Base-by-base conservation (phyloP, 192 early-diverging fungal genomes). In the Thoreauomyces humboldtii region DNA sequence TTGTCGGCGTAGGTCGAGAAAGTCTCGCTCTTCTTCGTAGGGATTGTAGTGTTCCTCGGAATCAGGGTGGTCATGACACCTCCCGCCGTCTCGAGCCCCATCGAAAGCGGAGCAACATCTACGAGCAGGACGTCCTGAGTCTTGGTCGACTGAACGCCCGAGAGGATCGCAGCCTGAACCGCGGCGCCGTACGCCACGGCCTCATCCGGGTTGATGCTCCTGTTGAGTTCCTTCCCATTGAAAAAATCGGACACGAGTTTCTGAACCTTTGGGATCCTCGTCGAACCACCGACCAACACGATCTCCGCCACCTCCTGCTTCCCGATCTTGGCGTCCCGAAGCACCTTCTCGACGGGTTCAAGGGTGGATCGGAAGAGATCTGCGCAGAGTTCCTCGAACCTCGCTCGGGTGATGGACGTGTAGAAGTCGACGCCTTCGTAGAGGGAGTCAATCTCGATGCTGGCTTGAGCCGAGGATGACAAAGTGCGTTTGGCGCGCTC, bases 1-100 rank as follows among this genome's bases (percentile, higher is more conserved):
- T 95, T 97, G 81, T 97, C 95, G 73, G 83, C 81, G 81, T 88
- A 92, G 59, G 95, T 97, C 46, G 95, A 97, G 84, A 95, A 97
- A 69, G 86, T 85, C 80, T 97, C 89, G 41, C 90, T 90, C 86
- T 94, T 94, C 80, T 93, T 94, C 76, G 89, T 89, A 31, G 95
- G 93, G 47, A 95, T 85, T 38, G 88, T 90, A 46, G 92, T 91
- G 86, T 94, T 95, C 64, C 93, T 90, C 80, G 84, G 83, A 83
- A 98, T 95, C 63, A 98, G 81, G 32, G 88, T 76, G 58, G 93
- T 92, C 92, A 98, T 94, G 76, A 95, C 89, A 71, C 95, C 93
- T 70, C 95, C 95, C 59, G 92, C 91, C 41, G 92, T 94, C 79
- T 97, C 93, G 73, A 95, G 91, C 80, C 94, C 93, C 68, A 94